Evolutionary conservation across 805 yeast genomes (phyloP), one percentile per base, ranked within the genome.

Genomic region (Yueomyces sp.): DNA sequence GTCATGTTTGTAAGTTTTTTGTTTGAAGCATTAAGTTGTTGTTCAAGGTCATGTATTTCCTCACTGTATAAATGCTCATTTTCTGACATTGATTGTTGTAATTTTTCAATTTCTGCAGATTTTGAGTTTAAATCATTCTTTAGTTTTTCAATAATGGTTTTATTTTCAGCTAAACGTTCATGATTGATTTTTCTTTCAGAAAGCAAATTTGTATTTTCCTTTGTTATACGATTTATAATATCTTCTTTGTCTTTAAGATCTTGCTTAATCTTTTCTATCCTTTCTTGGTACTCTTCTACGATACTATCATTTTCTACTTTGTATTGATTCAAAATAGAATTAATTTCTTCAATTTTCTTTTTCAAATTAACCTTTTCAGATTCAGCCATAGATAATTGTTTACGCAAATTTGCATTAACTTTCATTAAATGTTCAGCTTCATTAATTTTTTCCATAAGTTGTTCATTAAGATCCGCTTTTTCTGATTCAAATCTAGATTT

Each of bases 401-500:
- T 9, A 6, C 9, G 6, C 33, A 30, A 2, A 1, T 30, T 9
- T 6, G 6, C 9, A 30, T 30, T 30, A 6, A 6, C 33, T 9
- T 30, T 30, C 6, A 30, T 30, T 9, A 30, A 30, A 19, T 19
- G 19, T 19, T 19, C 19, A 19, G 19, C 19, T 6, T 6, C 9
- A 30, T 30, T 30, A 9, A 6, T 30, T 30, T 30, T 6, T 2
- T 30, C 9, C 9, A 6, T 30, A 6, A 30, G 9, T 30, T 30
- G 33, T 30, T 30, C 33, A 30, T 6, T 30, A 6, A 9, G 9
- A 9, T 30, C 33, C 9, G 33, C 9, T 6, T 6, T 30, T 3
- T 72, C 60, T 36, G 67, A 63, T 40, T 73, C 75, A 31, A 77
- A 64, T 51, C 79, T 82, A 6, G 77, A 71, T 40, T 77, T 80